Conservation (phyloP, 192 early-diverging fungal species). For the Entomortierella chlamydospora region DNA sequence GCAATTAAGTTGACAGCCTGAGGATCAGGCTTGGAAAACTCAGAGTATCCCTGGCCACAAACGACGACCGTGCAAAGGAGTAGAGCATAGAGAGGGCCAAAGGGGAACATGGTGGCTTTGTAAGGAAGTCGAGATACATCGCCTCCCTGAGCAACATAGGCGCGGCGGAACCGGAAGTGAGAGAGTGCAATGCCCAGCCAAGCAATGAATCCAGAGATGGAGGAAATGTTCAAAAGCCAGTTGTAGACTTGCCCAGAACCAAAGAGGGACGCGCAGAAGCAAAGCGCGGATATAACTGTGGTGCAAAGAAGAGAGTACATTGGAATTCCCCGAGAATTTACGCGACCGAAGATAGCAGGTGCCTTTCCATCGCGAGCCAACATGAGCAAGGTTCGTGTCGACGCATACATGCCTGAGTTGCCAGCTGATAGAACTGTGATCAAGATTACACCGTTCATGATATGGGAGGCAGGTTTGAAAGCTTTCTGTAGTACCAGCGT, state of each 20-base stretch:
- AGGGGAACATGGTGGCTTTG: constrained; percentile 79
- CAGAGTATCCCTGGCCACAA: constrained; percentile 71
- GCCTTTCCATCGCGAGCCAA: constrained; percentile 74
- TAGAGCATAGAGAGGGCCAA: constrained; percentile 78
- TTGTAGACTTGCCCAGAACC: constrained; percentile 71
- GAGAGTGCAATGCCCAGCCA: constrained; percentile 89
- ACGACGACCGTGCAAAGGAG: constrained; percentile 72
- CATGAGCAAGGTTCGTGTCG: constrained; percentile 71
- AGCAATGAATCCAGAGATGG: constrained; percentile 85
- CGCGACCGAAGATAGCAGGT: constrained; percentile 62
- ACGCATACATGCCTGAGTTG: constrained; percentile 82
- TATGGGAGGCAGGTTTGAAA: constrained; percentile 62
- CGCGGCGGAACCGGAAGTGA: constrained; percentile 89
- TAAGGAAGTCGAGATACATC: constrained; percentile 75
- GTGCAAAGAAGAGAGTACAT: constrained; percentile 65
- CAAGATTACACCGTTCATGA: constrained; percentile 82
- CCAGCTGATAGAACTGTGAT: constrained; percentile 79
- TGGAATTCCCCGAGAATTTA: constrained; percentile 71
- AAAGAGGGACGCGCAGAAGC: constrained; percentile 67
- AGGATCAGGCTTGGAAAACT: constrained; percentile 67
- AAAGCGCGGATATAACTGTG: constrained; percentile 65
- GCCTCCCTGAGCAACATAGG: constrained; percentile 77
- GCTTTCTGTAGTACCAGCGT: constrained; percentile 72
- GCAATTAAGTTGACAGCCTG: constrained; percentile 66
- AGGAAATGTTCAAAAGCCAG: constrained; percentile 75